Evolutionary conservation across 2,329 filamentous ascomycete genomes (phyloP), one percentile per base, ranked within the genome.

Genomic region (Neofusicoccum ribis): DNA sequence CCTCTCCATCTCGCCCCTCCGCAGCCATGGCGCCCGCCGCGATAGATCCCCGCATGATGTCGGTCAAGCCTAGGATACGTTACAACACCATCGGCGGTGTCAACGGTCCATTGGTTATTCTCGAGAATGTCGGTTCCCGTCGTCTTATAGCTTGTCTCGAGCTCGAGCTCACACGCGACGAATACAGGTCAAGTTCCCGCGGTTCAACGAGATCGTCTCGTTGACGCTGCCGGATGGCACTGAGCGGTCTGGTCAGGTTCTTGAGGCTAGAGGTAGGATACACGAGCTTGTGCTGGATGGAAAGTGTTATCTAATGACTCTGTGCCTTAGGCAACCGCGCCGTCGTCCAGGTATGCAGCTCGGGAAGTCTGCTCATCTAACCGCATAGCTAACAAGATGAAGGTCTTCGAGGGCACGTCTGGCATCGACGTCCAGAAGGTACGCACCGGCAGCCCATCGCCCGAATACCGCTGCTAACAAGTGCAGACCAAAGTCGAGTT

Each of bases 81-180:
- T 99, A 99, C 88, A 99, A 99, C 85, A 99, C 95, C 73, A 93
- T 99, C 77, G 92, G 93, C 76, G 94, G 94, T 84, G 90, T 99
- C 81, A 99, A 99, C 83, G 95, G 95, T 67, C 95, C 95, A 74
- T 87, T 99, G 80, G 95, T 99, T 77, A 94, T 99, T 76, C 87
- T 99, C 71, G 95, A 98, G 79, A 96, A 96, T 87, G 94, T 96
- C 80, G 72, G 89, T 82, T 61, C 69, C 67, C 64, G 43, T 60
- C 17, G 47, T 51, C 34, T 7, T 5, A 59, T 27, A 70, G 50
- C 39, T 54, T 15, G 17, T 8, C 15, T 54, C 27, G 49, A 37
- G 52, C 49, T 63, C 63, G 68, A 70, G 72, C 72, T 74, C 64
- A 75, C 66, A 59, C 47, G 59, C 51, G 64, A 47, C 66, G 54